Evolutionary conservation across 371 early-diverging fungal genomes (phyloP), one percentile per base, ranked within the genome.

Genomic region (Blastocladiella emersonii): DNA sequence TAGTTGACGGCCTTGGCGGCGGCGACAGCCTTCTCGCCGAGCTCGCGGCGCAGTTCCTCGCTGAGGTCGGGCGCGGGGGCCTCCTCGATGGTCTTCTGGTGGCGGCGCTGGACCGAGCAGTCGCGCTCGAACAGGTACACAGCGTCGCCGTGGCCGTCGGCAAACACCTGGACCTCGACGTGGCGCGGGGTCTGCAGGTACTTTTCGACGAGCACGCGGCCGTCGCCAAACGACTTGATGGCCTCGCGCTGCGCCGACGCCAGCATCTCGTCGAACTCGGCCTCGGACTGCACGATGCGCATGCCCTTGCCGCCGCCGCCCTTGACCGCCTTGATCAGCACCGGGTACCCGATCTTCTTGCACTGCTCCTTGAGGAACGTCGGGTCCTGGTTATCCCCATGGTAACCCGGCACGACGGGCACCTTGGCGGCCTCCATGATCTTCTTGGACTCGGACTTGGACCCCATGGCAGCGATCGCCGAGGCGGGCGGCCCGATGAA

Each of bases 51-150:
- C 6, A 91, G 74, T 34, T 81, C 89, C 41, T 79, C 77, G 0
- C 85, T 74, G 30, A 93, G 77, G 35, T 82, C 81, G 30, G 95
- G 93, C 71, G 80, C 79, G 23, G 92, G 91, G 15, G 90, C 90
- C 74, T 95, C 97, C 74, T 98, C 99, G 56, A 98, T 80, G 41
- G 95, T 84, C 76, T 98, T 98, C 76, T 98, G 98, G 76, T 97
- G 92, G 62, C 99, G 80, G 37, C 99, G 79, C 72, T 98, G 99
- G 34, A 96, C 89, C 51, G 92, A 90, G 75, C 99, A 98, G 74
- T 98, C 99, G 63, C 99, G 85, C 71, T 93, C 95, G 74, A 91
- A 94, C 64, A 98, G 69, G 73, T 94, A 88, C 56, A 95, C 91
- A 0, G 82, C 86, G 71, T 93, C 90, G 34, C 90, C 93, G 25